phyloP scores from a whole-genome alignment of 2,329 filamentous ascomycete species.

The Truncatella angustata region DNA sequence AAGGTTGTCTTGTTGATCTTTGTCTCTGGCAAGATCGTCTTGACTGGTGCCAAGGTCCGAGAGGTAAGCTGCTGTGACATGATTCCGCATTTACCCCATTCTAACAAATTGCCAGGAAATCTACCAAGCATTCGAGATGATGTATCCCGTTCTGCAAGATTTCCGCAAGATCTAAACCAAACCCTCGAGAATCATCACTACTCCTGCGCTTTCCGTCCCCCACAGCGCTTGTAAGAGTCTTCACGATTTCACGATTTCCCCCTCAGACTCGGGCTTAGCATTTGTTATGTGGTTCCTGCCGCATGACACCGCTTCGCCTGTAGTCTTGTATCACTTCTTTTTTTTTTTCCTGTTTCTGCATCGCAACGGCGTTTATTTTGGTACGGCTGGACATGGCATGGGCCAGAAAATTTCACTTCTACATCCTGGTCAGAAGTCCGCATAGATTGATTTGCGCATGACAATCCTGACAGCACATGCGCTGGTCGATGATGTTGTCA shows the following conservation, averaged over 20 bases:
- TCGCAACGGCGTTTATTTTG: constrained; percentile 55
- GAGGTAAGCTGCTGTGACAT: constrained; percentile 44
- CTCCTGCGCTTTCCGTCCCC: constrained; percentile 10
- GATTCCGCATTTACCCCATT: no score
- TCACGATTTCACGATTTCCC: constrained; percentile 27
- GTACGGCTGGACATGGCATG: constrained; percentile 22
- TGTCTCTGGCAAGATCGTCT: constrained; percentile 95
- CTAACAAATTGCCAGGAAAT: constrained; percentile 61
- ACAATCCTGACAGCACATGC: constrained; percentile 37
- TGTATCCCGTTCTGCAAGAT: constrained; percentile 88
- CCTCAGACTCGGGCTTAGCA: neutral
- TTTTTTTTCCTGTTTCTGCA: constrained; percentile 38
- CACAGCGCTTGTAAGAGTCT: constrained; percentile 22
- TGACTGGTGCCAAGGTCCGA: constrained; percentile 95
- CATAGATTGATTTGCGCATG: constrained; percentile 30
- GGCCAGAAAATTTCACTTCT: constrained; percentile 27
- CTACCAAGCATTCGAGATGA: constrained; percentile 94
- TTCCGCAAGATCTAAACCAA: constrained; percentile 54
- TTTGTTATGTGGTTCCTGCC: no score
- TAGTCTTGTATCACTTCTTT: constrained; percentile 27
- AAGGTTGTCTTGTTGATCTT: constrained; percentile 99
- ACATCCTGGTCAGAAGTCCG: constrained; percentile 21
- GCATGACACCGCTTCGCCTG: no score
- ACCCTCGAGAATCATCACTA: constrained; percentile 15
- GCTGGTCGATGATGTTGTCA: constrained; percentile 40